Conservation (phyloP, 768 basidiomycete genomes). For the Hericium erinaceus region DNA sequence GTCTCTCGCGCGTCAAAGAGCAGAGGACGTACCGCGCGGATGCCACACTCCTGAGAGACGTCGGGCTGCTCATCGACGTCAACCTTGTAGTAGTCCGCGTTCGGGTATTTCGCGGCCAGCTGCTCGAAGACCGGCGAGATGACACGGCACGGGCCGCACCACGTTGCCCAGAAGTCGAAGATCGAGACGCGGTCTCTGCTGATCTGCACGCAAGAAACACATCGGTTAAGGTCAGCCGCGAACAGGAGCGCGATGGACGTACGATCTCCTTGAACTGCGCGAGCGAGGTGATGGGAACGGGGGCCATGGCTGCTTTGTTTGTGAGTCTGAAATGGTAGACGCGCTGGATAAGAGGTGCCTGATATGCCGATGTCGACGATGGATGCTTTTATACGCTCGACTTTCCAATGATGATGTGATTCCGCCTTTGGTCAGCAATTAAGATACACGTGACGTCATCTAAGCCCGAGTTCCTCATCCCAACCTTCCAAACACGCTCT, state of each 20-base stretch:
- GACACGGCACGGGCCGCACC: slow-evolving; percentile 64
- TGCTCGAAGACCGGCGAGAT: slow-evolving; percentile 62
- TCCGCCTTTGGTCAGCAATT: too few species aligned
- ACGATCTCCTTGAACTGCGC: slow-evolving; percentile 37
- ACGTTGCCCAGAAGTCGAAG: slow-evolving; percentile 71
- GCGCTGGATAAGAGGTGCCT: neutral
- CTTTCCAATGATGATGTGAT: neutral
- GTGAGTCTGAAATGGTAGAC: neutral
- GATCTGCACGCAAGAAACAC: slow-evolving; percentile 27
- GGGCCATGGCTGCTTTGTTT: slow-evolving; percentile 25
- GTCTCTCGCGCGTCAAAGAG: neutral
- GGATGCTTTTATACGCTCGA: neutral
- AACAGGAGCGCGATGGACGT: slow-evolving; percentile 17
- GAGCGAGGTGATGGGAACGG: slow-evolving; percentile 27
- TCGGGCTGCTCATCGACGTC: slow-evolving; percentile 53
- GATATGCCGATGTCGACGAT: neutral
- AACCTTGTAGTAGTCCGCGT: slow-evolving; percentile 60
- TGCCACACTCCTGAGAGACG: slow-evolving; percentile 47
- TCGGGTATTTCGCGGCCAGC: slow-evolving; percentile 28
- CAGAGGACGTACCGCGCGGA: slow-evolving; percentile 45
- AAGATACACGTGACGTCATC: too few species aligned
- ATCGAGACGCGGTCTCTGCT: slow-evolving; percentile 36
- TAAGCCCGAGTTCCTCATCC: too few species aligned
- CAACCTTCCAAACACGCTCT: too few species aligned
- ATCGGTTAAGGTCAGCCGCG: neutral